Base-by-base conservation (phyloP, 106 monocot genomes). In the Vanilla planifolia region DNA sequence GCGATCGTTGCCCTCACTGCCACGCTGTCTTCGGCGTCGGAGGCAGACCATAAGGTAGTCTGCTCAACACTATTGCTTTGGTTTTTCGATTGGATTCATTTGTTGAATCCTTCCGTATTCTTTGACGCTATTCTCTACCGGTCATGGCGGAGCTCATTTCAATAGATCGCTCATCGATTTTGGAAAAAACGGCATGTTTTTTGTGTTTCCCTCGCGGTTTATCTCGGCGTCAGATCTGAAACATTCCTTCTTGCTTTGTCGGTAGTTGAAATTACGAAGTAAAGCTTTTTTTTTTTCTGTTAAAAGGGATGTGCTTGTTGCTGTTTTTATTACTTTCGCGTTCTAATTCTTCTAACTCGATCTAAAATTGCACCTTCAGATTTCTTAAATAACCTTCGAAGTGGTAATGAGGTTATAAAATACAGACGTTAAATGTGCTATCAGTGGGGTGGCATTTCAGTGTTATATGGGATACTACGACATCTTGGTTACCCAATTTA, bases 41-140 rank as follows among this genome's bases (percentile, higher is more conserved):
- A 68, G 36, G 58, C 59, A 58, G 68, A 68, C 44, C 68, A 68
- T 47, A 68, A 68, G 68, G 68, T 68, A 46, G 14, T 55, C 30
- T 43, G 10, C 15, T 64, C 43, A 6, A 43, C 36, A 2, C 43
- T 42, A n/a, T 20, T 47, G 24, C 47, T 59, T 35, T 48, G 59
- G 19, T 34, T 35, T 47, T 8, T 1, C 20, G 29, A 30, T 19
- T 58, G 22, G 7, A 32, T 25, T n/a, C 28, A 34, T 55, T 9
- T 6, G 19, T 17, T 4, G 65, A 55, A 16, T 0, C n/a, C 19
- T 17, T 35, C 33, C 34, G 35, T 57, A 17, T 21, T 57, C 19
- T 57, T 36, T 20, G 20, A 20, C 35, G 25, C 25, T n/a, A 57
- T 36, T 35, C 4, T 1, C 35, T 57, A 2, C 34, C 4, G 28